Evolutionary conservation across 768 basidiomycete species (phyloP).

Genomic region (Termitomyces sp.): DNA sequence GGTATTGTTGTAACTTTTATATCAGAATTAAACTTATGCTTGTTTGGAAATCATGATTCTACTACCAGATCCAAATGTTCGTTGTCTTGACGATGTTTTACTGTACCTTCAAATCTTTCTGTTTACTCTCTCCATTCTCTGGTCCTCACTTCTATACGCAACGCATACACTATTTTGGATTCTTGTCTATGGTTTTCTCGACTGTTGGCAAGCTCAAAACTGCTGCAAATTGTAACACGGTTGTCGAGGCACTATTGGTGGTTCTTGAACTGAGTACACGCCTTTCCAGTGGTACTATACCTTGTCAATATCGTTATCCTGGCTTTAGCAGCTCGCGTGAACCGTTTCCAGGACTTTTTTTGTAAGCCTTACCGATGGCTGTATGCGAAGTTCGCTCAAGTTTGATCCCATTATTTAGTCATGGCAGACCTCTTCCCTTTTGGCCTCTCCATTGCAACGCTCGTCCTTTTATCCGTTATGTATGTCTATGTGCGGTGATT

Average conservation of each 20-base stretch:
- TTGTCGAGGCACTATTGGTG: neutral
- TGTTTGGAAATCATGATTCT: neutral
- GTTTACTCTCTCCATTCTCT: neutral
- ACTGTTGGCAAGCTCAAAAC: constrained; percentile 10
- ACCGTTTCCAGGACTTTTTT: constrained; percentile 54
- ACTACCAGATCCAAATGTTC: neutral
- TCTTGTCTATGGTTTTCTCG: constrained; percentile 10
- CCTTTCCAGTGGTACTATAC: constrained; percentile 32
- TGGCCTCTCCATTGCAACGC: constrained; percentile 46
- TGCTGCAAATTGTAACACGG: constrained; percentile 8
- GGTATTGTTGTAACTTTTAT: neutral
- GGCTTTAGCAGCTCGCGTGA: constrained; percentile 46
- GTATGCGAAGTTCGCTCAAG: neutral
- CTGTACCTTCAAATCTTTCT: neutral
- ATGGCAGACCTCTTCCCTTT: constrained; percentile 58
- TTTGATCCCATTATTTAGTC: constrained; percentile 23
- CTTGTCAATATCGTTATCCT: constrained; percentile 44
- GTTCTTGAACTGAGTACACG: neutral
- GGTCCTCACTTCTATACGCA: neutral
- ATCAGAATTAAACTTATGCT: neutral
- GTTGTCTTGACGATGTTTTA: constrained; percentile 7
- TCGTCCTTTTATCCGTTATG: constrained; percentile 37
- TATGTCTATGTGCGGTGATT: constrained; percentile 20
- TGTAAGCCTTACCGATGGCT: constrained; percentile 32
- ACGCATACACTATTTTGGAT: neutral